phyloP scores from a whole-genome alignment of 2,329 filamentous ascomycete species.

The Penicillium brasilianum region DNA sequence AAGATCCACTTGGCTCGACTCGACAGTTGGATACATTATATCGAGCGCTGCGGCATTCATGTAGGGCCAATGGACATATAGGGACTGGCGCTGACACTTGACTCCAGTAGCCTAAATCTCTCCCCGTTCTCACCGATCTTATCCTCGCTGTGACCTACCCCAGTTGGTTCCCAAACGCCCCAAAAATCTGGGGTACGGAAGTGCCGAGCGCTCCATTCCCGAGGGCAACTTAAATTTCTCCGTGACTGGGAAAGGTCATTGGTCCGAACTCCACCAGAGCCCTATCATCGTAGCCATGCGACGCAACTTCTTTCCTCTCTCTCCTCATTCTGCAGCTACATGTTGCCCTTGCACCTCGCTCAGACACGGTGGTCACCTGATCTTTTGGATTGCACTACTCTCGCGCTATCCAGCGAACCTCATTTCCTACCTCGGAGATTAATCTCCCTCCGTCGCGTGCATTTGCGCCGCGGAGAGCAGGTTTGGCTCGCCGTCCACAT shows the following conservation, averaged over 20 bases:
- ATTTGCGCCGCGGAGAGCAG: constrained; percentile 27
- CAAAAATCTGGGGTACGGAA: constrained; percentile 25
- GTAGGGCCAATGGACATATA: constrained; percentile 13
- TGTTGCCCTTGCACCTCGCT: constrained; percentile 1
- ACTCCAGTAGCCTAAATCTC: neutral
- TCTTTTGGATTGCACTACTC: neutral
- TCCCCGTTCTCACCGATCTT: neutral
- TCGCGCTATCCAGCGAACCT: constrained; percentile 3
- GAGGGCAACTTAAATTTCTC: constrained; percentile 30
- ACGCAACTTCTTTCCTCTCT: constrained; percentile 14
- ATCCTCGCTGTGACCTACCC: constrained; percentile 21
- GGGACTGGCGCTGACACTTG: constrained; percentile 11
- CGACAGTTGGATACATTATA: neutral
- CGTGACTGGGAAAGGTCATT: constrained; percentile 13
- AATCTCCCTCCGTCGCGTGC: constrained; percentile 21
- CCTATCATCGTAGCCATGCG: constrained; percentile 19
- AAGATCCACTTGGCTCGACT: constrained; percentile 17
- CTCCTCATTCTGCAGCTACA: constrained; percentile 13
- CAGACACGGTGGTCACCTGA: constrained; percentile 7
- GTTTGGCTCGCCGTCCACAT: constrained; percentile 10
- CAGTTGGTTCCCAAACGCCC: constrained; percentile 1
- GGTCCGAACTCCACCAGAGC: constrained; percentile 27
- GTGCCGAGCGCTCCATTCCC: constrained; percentile 26
- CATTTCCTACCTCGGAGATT: constrained; percentile 19
- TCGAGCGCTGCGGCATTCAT: constrained; percentile 6